Conservation (phyloP, 805 yeast species). For the Kluyveromyces starmeri region DNA sequence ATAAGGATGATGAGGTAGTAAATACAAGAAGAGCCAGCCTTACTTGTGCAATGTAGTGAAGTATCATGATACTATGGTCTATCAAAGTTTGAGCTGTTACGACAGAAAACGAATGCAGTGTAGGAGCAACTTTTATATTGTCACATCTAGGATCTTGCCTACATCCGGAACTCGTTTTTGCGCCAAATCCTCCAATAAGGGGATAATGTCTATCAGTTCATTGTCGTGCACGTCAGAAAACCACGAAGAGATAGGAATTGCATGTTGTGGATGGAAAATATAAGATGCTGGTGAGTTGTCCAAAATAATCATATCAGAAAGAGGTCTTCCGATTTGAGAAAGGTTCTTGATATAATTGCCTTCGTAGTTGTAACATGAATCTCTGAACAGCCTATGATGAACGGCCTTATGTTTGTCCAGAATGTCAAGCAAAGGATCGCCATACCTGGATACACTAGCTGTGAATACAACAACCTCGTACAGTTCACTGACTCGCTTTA, state of each 20-base stretch:
- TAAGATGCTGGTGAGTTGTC: slow-evolving; percentile 99
- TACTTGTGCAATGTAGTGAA: slow-evolving; percentile 2
- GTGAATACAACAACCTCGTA: slow-evolving; percentile 96
- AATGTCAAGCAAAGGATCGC: slow-evolving; percentile 88
- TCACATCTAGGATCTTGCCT: slow-evolving; percentile 74
- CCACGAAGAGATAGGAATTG: slow-evolving; percentile 96
- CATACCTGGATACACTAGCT: slow-evolving; percentile 91
- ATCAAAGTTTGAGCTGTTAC: slow-evolving; percentile 4
- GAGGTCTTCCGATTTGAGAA: slow-evolving; percentile 89
- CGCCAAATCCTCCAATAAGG: slow-evolving; percentile 81
- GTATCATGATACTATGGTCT: slow-evolving; percentile 4
- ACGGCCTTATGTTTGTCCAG: slow-evolving; percentile 67
- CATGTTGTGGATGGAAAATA: slow-evolving; percentile 95
- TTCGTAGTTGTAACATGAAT: slow-evolving; percentile 86
- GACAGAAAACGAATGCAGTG: neutral
- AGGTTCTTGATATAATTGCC: slow-evolving; percentile 92
- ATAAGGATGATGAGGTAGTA: neutral
- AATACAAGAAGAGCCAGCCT: slow-evolving; percentile 6
- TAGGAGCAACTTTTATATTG: slow-evolving; percentile 22
- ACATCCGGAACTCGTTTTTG: slow-evolving; percentile 71
- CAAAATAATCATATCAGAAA: slow-evolving; percentile 74
- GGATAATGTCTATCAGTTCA: slow-evolving; percentile 84
- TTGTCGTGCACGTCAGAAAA: slow-evolving; percentile 96
- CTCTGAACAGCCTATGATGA: slow-evolving; percentile 90
- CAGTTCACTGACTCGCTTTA: slow-evolving; percentile 70